A percentile compares a stretch with the other conserved stretches of the same genome.
phyloP scores from a whole-genome alignment of 768 basidiomycete species.

The Basidioascus undulatus region DNA sequence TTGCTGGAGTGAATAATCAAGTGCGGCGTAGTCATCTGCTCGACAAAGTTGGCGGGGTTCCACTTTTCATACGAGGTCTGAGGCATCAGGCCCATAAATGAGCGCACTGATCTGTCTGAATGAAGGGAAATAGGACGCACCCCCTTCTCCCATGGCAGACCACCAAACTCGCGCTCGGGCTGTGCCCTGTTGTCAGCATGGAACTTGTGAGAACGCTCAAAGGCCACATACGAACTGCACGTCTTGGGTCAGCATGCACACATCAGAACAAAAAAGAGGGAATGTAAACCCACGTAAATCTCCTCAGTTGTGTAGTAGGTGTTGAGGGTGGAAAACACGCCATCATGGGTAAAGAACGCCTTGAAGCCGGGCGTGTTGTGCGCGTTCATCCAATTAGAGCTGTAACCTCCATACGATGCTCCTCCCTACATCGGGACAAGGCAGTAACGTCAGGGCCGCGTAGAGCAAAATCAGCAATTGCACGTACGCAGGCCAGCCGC shows the following conservation, averaged over 20 bases:
- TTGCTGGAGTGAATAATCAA: conserved; percentile 66
- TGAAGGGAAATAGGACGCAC: not conserved
- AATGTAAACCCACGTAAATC: conserved; percentile 26
- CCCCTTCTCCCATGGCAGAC: conserved; percentile 41
- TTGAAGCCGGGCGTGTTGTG: conserved; percentile 68
- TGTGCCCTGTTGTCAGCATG: conserved; percentile 16
- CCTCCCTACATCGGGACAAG: not conserved
- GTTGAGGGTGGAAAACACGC: conserved; percentile 57
- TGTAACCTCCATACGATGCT: conserved; percentile 16
- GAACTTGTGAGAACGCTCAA: no score
- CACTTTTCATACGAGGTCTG: conserved; percentile 21
- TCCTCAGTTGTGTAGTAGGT: conserved; percentile 80
- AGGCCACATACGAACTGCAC: not conserved
- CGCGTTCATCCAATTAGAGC: conserved; percentile 7
- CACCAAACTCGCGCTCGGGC: conserved; percentile 76
- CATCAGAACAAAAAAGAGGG: not conserved
- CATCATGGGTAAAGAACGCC: conserved; percentile 77
- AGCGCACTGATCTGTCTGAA: not conserved
- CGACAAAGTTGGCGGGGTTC: conserved; percentile 58
- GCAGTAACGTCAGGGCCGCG: not conserved
- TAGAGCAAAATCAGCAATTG: not conserved
- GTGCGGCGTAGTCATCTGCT: conserved; percentile 67
- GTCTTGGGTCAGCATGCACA: not conserved
- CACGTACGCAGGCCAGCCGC: conserved; percentile 10
- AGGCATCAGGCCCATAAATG: not conserved